phyloP scores from a whole-genome alignment of 306 rosid species.

The Adenanthera pavonina region DNA sequence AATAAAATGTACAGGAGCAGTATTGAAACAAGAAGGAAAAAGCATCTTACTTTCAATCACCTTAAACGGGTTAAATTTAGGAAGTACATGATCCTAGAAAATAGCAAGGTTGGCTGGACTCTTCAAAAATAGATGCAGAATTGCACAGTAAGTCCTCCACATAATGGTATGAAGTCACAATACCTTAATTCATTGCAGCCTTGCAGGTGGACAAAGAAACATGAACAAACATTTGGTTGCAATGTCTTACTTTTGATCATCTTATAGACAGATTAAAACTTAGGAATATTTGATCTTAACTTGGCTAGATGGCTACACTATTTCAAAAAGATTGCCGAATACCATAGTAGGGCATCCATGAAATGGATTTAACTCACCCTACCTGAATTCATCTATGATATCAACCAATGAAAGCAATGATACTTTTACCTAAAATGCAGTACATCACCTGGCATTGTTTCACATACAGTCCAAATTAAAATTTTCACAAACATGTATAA shows the following conservation, averaged over 20 bases:
- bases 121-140: slow-evolving; percentile 9
- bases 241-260: not conserved
- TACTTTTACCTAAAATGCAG: slow-evolving; percentile 4
- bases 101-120: slow-evolving; percentile 2
- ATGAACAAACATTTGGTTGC: slow-evolving; percentile 4
- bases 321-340: not conserved
- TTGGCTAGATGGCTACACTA: not conserved
- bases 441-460: slow-evolving; percentile 23
- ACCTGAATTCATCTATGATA: not conserved
- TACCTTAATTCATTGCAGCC: slow-evolving; percentile 9
- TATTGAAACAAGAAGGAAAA: not conserved
- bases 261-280: not conserved
- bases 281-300: not conserved
- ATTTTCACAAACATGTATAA: slow-evolving; percentile 7
- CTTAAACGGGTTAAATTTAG: slow-evolving; percentile 22
- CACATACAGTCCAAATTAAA: not conserved
- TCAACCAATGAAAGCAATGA: not conserved
- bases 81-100: slow-evolving; percentile 7
- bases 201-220: not conserved
- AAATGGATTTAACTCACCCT: slow-evolving; percentile 1
- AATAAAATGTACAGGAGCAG: too few relatives aligned
- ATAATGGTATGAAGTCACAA: slow-evolving; percentile 9
- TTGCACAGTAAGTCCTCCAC: slow-evolving; percentile 16
- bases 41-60: not conserved
- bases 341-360: not conserved